These are phyloP conservation scores for Hericium alpestre DNA, from an alignment of 768 basidiomycete species.

Conservation along the genomic window DNA sequence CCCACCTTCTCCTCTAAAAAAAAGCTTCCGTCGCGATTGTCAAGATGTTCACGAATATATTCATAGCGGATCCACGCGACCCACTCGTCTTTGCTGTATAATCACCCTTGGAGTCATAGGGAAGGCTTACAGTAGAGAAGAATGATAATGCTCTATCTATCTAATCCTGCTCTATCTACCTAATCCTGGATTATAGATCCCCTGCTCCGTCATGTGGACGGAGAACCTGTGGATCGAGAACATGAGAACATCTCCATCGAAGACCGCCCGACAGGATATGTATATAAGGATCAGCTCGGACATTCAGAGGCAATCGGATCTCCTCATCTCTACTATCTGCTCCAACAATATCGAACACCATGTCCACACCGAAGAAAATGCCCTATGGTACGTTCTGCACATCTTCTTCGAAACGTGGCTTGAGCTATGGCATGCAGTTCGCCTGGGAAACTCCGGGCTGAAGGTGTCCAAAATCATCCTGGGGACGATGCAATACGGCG, in stretches of 20 bases:
- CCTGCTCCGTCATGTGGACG: background rate
- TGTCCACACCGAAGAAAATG: background rate
- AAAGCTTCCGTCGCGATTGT: too few species aligned
- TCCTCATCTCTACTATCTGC: background rate
- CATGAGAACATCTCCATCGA: background rate
- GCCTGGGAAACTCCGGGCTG: slow-evolving; percentile 20
- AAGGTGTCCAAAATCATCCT: slow-evolving; percentile 23
- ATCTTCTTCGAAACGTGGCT: background rate
- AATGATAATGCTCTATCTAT: too few species aligned
- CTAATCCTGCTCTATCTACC: too few species aligned
- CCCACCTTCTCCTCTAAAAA: too few species aligned
- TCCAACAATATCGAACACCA: background rate
- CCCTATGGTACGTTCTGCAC: background rate
- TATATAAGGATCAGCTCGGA: background rate
- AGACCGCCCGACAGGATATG: background rate
- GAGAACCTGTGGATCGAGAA: background rate
- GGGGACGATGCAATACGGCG: slow-evolving; percentile 25
- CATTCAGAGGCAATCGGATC: background rate
- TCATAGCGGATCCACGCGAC: too few species aligned
- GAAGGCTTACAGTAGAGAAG: too few species aligned
- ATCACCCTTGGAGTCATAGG: too few species aligned
- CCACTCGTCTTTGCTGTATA: too few species aligned
- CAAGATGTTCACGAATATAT: too few species aligned
- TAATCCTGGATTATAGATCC: too few species aligned
- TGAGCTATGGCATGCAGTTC: slow-evolving; percentile 6